Conservation (phyloP, 371 early-diverging fungal genomes). For the Mortierella sp. region DNA sequence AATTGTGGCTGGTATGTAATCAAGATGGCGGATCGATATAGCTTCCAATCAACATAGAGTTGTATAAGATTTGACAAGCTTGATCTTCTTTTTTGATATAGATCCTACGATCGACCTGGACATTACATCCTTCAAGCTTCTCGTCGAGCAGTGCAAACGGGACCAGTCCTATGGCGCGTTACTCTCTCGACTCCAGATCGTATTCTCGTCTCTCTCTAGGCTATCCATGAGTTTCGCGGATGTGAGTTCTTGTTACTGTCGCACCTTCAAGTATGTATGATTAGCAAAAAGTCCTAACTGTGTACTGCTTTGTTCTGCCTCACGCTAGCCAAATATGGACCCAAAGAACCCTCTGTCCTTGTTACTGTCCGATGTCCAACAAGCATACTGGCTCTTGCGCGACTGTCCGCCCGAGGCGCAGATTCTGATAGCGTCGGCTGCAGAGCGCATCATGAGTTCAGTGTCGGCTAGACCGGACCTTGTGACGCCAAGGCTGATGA, state of each 20-base stretch:
- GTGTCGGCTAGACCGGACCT: slow-evolving; percentile 46
- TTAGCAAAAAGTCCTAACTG: too few species aligned
- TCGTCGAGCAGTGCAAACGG: slow-evolving; percentile 40
- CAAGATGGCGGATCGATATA: too few species aligned
- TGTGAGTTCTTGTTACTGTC: slow-evolving; percentile 13
- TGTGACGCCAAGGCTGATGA: slow-evolving; percentile 49
- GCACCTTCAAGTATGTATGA: too few species aligned
- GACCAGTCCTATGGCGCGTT: slow-evolving; percentile 38
- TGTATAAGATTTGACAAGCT: too few species aligned
- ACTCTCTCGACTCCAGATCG: slow-evolving; percentile 32
- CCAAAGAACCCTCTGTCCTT: slow-evolving; percentile 40
- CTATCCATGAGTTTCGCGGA: slow-evolving; percentile 54
- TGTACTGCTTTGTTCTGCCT: too few species aligned
- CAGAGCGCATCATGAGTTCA: slow-evolving; percentile 55
- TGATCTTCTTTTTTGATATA: neutral
- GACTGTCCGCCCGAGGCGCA: slow-evolving; percentile 50
- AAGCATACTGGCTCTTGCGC: slow-evolving; percentile 49
- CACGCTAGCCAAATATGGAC: slow-evolving; percentile 32
- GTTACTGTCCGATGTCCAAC: slow-evolving; percentile 47
- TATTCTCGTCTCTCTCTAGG: slow-evolving; percentile 50
- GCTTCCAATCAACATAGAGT: too few species aligned
- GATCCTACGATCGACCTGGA: slow-evolving; percentile 36
- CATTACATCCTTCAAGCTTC: slow-evolving; percentile 31
- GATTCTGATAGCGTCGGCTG: slow-evolving; percentile 38
- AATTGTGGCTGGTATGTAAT: slow-evolving; percentile 42